A percentile compares a stretch with the other conserved stretches of the same genome.
These are phyloP conservation scores for Lizonia empirigonia DNA, from an alignment of 2,329 filamentous ascomycete genomes.

Conservation along the genomic window DNA sequence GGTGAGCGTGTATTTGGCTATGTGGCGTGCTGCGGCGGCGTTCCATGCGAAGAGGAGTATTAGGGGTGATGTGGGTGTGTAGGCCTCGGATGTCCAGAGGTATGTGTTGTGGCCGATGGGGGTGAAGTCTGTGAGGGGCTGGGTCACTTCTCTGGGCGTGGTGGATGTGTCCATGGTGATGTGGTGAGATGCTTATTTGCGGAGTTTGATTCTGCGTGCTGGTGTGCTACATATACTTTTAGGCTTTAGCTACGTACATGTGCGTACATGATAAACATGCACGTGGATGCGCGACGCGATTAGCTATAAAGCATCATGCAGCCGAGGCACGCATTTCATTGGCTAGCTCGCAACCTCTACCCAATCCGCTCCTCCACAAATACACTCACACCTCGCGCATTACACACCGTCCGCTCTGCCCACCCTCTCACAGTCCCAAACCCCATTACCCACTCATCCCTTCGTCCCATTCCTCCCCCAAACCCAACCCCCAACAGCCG, in stretches of 20 bases:
- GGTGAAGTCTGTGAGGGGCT: conserved; percentile 39
- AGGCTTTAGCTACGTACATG: too few species aligned
- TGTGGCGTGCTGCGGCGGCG: conserved; percentile 43
- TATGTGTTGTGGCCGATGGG: conserved; percentile 44
- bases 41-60: conserved; percentile 46
- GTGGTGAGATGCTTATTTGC: neutral
- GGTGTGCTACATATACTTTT: neutral
- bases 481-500: conserved; percentile 20
- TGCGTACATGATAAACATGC: neutral
- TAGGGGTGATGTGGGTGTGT: conserved; percentile 25
- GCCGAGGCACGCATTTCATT: conserved; percentile 20
- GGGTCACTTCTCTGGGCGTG: conserved; percentile 10
- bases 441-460: neutral
- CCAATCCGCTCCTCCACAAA: too few species aligned
- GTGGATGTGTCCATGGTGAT: conserved; percentile 15
- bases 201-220: neutral
- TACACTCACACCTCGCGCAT: neutral
- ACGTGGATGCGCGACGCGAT: neutral
- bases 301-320: neutral
- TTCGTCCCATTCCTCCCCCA: neutral
- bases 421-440: too few species aligned
- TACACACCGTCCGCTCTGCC: too few species aligned
- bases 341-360: conserved; percentile 12
- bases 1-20: conserved; percentile 44
- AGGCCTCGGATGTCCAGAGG: conserved; percentile 29